Conservation (phyloP, 2,329 filamentous ascomycete species). For the Boeremia exigua region DNA sequence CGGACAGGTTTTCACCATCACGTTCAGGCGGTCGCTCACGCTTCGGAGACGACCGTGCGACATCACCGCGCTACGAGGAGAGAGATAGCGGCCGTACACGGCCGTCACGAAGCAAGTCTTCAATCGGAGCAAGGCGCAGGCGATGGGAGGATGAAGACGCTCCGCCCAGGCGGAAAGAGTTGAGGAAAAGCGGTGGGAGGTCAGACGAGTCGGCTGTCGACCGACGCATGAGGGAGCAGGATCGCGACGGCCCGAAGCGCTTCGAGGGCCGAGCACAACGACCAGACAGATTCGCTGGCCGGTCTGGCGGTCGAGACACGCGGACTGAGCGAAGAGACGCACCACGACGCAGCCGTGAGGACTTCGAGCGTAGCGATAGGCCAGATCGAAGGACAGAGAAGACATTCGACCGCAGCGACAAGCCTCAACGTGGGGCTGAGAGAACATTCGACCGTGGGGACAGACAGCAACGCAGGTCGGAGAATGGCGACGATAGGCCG, state of each 20-base stretch:
- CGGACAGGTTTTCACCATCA: slow-evolving; percentile 17
- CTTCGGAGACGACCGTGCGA: background rate
- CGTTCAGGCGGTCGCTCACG: slow-evolving; percentile 18
- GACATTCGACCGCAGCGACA: background rate
- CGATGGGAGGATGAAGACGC: slow-evolving; percentile 15
- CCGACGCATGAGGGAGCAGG: slow-evolving; percentile 8
- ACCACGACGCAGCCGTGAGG: slow-evolving; percentile 1
- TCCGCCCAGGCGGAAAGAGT: slow-evolving; percentile 12
- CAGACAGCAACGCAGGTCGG: background rate
- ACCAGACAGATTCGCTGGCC: background rate
- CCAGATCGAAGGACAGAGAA: background rate
- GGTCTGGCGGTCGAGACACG: background rate
- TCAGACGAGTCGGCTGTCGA: slow-evolving; percentile 12
- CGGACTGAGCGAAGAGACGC: slow-evolving; percentile 1
- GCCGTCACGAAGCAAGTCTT: slow-evolving; percentile 16
- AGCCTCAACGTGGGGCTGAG: background rate
- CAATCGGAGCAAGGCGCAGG: slow-evolving; percentile 9
- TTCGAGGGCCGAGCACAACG: background rate
- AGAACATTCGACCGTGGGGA: background rate
- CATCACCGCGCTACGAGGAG: slow-evolving; percentile 5
- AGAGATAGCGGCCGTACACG: background rate
- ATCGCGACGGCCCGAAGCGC: background rate
- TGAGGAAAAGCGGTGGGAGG: slow-evolving; percentile 8
- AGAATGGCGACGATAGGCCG: background rate
- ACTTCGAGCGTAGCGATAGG: background rate